Conservation (phyloP, 805 yeast species). For the Spathaspora sp. region DNA sequence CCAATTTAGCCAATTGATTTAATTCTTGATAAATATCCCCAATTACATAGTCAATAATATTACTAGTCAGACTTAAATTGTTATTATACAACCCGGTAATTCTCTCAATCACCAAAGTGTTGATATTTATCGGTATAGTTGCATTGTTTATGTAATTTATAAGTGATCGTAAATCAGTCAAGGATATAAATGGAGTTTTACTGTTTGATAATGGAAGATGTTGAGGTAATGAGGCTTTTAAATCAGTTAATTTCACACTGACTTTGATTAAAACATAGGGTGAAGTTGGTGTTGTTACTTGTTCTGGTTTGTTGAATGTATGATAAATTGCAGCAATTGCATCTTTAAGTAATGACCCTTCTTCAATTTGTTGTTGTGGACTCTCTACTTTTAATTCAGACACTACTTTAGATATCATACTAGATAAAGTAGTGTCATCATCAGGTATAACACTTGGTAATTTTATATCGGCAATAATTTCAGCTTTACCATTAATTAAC, state of each 20-base stretch:
- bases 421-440: conserved; percentile 20
- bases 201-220: conserved; percentile 48
- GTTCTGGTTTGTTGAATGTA: conserved; percentile 26
- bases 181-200: conserved; percentile 52
- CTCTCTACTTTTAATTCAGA: conserved; percentile 9
- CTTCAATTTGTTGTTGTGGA: conserved; percentile 7
- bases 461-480: conserved; percentile 68
- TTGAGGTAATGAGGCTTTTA: conserved; percentile 52
- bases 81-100: conserved; percentile 34
- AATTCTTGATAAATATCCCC: conserved; percentile 58
- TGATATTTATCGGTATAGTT: conserved; percentile 28
- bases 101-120: conserved; percentile 39
- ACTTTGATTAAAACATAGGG: conserved; percentile 63
- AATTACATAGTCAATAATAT: conserved; percentile 47
- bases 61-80: conserved; percentile 38
- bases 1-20: conserved; percentile 49
- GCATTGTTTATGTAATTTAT: conserved; percentile 52
- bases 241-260: conserved; percentile 59
- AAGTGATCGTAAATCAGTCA: conserved; percentile 58
- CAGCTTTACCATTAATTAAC: conserved; percentile 69
- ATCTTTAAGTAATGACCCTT: conserved; percentile 29
- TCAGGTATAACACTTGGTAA: conserved; percentile 44
- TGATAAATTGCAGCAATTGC: conserved; percentile 41
- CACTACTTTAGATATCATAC: conserved; percentile 16
- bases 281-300: neutral